Percentiles rank a stretch among this genome's conserved stretches.
These are phyloP conservation scores for Fusarium siculi DNA, from an alignment of 2,329 filamentous ascomycete species.

Conservation along the genomic window DNA sequence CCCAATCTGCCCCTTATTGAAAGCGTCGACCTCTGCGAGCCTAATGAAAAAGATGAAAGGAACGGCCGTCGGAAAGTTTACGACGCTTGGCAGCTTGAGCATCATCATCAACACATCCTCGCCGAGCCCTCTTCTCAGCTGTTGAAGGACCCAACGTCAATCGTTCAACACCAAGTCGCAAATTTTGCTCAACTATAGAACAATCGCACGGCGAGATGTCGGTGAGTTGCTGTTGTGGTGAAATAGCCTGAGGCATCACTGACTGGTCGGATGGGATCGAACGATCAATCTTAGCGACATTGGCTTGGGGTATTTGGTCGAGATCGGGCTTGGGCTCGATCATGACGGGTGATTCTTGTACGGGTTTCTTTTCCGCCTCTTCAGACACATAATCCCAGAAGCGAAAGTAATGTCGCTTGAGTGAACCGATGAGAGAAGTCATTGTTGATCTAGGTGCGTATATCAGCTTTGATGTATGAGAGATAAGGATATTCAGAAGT, in stretches of 20 bases:
- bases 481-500: background rate
- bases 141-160: background rate
- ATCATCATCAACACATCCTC: too few relatives aligned
- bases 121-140: too few relatives aligned
- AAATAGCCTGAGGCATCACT: rapidly evolving
- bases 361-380: rapidly evolving
- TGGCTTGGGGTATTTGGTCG: rapidly evolving
- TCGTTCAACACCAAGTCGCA: background rate
- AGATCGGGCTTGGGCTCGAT: background rate
- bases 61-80: rapidly evolving
- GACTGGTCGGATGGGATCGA: background rate
- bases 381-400: too few relatives aligned
- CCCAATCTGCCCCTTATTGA: too few relatives aligned
- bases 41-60: rapidly evolving
- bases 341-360: background rate
- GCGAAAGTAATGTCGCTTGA: too few relatives aligned
- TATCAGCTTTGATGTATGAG: background rate
- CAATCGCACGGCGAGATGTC: background rate
- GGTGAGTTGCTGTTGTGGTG: rapidly evolving
- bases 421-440: background rate
- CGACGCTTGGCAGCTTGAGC: background rate
- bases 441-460: background rate
- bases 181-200: background rate
- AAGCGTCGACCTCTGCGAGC: rapidly evolving
- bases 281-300: background rate